Evolutionary conservation across 192 early-diverging fungal genomes (phyloP), one percentile per base, ranked within the genome.

Genomic region (Coemansia sp.): DNA sequence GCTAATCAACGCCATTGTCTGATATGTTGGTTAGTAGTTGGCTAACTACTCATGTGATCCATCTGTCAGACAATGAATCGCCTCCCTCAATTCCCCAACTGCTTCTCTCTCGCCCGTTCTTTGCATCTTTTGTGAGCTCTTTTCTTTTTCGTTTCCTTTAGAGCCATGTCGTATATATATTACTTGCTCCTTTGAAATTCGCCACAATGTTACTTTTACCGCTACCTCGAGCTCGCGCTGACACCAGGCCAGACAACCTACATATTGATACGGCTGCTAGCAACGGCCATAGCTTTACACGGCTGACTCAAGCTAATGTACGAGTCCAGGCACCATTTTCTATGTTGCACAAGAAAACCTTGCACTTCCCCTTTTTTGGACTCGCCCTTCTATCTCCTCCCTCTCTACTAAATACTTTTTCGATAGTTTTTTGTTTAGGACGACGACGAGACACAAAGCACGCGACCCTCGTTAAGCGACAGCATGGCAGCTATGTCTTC

Each of bases 291-390:
- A 36, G 57, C n/a, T 67, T 60, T 18, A 60, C 52, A 2, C 34
- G 56, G 18, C 22, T 65, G 38, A 42, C 69, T 29, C 69, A 71
- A 53, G 42, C 52, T n/a, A 63, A 52, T 50, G 69, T 71, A 71
- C 60, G 63, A 22, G 42, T 9, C 3, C 1, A 22, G 43, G 21
- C 26, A 24, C 43, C 26, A 46, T 19, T 24, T 46, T 46, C 43
- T 46, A 18, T 24, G 21, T 46, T 46, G 43, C 26, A 22, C 43
- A 24, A 46, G n/a, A n/a, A n/a, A n/a, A n/a, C n/a, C 18, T 14
- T 7, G 2, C 29, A n/a, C 38, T 40, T 40, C 4, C 38, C 12
- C 38, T 40, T 40, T 40, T 38, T 22, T 24, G 11, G 21, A 24
- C 2, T 0, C 1, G 21, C 22, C n/a, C n/a, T n/a, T n/a, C n/a